phyloP scores from a whole-genome alignment of 768 basidiomycete species.

The Rubroboletus satanas region DNA sequence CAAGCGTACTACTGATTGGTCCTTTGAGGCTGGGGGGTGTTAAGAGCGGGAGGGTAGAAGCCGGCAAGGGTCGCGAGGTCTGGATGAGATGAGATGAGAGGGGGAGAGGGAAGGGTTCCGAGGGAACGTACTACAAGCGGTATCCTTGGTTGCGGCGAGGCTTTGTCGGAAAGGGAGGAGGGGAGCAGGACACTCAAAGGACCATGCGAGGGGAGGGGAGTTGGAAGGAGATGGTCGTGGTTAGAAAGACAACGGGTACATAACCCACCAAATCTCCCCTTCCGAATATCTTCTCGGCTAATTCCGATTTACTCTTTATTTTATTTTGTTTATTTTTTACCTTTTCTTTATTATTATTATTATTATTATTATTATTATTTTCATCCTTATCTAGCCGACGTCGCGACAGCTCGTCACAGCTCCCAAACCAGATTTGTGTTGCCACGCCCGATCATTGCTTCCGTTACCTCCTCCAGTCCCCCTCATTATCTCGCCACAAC shows the following conservation, averaged over 20 bases:
- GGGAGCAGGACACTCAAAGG: constrained; percentile 31
- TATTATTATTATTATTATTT: neutral
- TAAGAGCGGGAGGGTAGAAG: constrained; percentile 53
- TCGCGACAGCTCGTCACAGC: constrained; percentile 13
- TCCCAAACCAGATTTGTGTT: constrained; percentile 7
- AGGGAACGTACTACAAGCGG: constrained; percentile 44
- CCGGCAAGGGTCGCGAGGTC: constrained; percentile 96
- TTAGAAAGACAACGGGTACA: constrained; percentile 33
- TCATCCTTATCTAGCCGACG: constrained; percentile 29
- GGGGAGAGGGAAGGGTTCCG: neutral
- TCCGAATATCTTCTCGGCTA: constrained; percentile 27
- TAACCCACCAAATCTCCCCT: constrained; percentile 20
- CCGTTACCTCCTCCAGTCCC: neutral
- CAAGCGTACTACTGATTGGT: constrained; percentile 55
- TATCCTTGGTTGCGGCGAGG: constrained; percentile 52
- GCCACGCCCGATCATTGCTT: constrained; percentile 19
- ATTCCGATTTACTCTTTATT: constrained; percentile 17
- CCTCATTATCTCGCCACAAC: no score
- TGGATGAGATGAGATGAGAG: constrained; percentile 25
- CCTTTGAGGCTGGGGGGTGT: constrained; percentile 32
- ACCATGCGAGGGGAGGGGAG: constrained; percentile 31
- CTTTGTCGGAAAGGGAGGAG: constrained; percentile 32
- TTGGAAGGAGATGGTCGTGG: constrained; percentile 22
- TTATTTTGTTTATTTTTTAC: constrained; percentile 7
- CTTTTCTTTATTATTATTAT: neutral